These are phyloP conservation scores for Setaria viridis DNA, from an alignment of 202 grass and related monocot genomes.

Conservation along the genomic window DNA sequence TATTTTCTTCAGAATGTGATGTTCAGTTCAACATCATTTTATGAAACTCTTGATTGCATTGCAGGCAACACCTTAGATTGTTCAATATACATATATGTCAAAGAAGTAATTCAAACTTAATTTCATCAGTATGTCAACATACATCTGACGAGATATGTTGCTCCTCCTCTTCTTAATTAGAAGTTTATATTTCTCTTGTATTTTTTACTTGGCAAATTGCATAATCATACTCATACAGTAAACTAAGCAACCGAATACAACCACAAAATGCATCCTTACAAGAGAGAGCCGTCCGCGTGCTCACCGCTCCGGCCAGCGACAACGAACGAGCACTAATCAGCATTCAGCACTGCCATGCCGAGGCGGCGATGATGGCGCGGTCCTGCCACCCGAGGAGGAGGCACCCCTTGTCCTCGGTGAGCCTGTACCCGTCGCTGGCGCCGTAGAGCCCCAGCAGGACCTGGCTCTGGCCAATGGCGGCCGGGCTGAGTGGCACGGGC, in stretches of 20 bases:
- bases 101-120: not conserved
- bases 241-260: not conserved
- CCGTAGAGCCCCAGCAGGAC: constrained; percentile 61
- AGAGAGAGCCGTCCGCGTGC: not conserved
- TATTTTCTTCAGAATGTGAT: too few relatives aligned
- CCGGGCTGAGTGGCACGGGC: constrained; percentile 60
- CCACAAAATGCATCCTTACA: not conserved
- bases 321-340: not conserved
- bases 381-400: constrained; percentile 76
- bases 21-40: too few relatives aligned
- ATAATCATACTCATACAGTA: not conserved
- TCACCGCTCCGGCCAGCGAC: too few relatives aligned
- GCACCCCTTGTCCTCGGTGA: constrained; percentile 71
- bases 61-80: too few relatives aligned
- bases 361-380: constrained; percentile 62
- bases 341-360: constrained; percentile 63
- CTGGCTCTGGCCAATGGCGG: constrained; percentile 68
- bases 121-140: not conserved
- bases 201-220: not conserved
- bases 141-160: not conserved
- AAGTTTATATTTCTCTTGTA: not conserved
- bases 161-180: not conserved
- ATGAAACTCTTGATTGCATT: too few relatives aligned
- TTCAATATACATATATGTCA: too few relatives aligned
- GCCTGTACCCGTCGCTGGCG: constrained; percentile 63